Conservation (phyloP, 2,329 filamentous ascomycete species). For the Pseudogymnoascus sp. region DNA sequence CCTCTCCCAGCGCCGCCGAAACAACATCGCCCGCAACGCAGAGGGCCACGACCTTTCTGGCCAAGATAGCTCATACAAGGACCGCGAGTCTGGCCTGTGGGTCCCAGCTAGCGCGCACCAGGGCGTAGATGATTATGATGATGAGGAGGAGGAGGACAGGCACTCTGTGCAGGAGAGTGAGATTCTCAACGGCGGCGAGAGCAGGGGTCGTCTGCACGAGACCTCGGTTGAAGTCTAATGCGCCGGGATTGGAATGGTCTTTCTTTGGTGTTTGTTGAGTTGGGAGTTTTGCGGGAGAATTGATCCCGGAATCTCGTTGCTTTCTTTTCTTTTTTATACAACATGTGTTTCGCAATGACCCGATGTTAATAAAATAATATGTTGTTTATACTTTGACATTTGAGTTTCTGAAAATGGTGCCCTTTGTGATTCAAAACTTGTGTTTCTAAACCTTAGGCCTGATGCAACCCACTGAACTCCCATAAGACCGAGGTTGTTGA, state of each 20-base stretch:
- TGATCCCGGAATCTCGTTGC: conserved; percentile 2
- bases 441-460: not conserved
- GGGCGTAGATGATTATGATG: conserved; percentile 47
- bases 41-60: conserved; percentile 74
- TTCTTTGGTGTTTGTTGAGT: conserved; percentile 8
- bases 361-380: conserved; percentile 9
- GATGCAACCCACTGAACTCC: not conserved
- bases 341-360: conserved; percentile 5
- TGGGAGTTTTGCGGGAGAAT: conserved; percentile 7
- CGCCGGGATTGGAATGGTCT: not conserved
- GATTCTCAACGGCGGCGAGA: conserved; percentile 47
- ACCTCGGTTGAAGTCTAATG: conserved; percentile 30
- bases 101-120: conserved; percentile 61
- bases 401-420: not conserved
- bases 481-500: not conserved
- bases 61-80: conserved; percentile 72
- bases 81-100: conserved; percentile 72
- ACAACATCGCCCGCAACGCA: conserved; percentile 56
- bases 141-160: conserved; percentile 55
- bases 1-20: conserved; percentile 73
- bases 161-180: conserved; percentile 47
- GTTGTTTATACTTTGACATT: not conserved
- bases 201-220: conserved; percentile 46
- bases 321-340: conserved; percentile 5
- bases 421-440: not conserved